These are phyloP conservation scores for Calonectria pteridis DNA, from an alignment of 2,329 filamentous ascomycete genomes.

Conservation along the genomic window DNA sequence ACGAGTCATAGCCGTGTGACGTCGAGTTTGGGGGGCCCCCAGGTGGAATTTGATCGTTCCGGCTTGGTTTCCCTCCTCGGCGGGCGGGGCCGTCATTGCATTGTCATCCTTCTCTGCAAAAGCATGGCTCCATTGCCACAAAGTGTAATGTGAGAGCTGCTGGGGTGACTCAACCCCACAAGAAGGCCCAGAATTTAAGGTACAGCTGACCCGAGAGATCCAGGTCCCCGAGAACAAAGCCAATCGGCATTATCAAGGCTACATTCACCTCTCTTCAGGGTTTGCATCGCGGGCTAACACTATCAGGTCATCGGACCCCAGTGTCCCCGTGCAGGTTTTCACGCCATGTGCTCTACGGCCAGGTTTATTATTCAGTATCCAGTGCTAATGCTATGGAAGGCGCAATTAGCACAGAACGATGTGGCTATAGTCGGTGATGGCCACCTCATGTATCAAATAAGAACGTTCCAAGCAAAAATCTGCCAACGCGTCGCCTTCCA, in stretches of 20 bases:
- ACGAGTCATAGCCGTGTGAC: neutral
- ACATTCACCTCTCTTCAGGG: neutral
- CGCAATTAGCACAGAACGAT: neutral
- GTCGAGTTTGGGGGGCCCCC: neutral
- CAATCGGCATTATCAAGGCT: conserved; percentile 1
- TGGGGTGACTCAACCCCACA: neutral
- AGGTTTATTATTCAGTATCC: neutral
- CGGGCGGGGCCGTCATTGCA: neutral
- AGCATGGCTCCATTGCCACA: neutral
- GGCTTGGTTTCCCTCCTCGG: neutral
- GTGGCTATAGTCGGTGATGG: neutral
- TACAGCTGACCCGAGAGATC: neutral
- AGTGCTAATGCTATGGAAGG: neutral
- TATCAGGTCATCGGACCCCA: neutral
- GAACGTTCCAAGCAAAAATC: neutral
- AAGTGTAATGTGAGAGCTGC: conserved; percentile 3
- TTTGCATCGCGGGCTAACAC: neutral
- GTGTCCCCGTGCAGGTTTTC: neutral
- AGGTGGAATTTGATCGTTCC: neutral
- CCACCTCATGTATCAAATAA: neutral
- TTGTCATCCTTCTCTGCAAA: neutral
- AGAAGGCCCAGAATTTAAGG: neutral
- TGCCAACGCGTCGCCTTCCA: neutral
- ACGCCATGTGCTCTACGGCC: neutral
- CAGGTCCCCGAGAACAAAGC: neutral